A percentile compares a stretch with the other conserved stretches of the same genome.
phyloP scores from a whole-genome alignment of 805 yeast genomes.

The Wickerhamiella spandovensis region DNA sequence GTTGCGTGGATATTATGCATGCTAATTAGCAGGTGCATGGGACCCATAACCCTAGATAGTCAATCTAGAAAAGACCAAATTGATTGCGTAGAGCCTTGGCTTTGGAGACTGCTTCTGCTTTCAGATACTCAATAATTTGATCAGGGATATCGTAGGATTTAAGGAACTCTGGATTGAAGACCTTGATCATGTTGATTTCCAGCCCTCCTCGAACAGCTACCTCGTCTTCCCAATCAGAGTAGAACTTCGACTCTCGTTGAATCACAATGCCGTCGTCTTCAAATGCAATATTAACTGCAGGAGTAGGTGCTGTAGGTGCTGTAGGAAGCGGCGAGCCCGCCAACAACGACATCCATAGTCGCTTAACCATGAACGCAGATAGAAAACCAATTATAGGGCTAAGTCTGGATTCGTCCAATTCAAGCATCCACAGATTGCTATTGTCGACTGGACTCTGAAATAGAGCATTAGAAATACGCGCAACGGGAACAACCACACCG shows the following conservation, averaged over 20 bases:
- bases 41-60: neutral
- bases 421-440: slow-evolving; percentile 15
- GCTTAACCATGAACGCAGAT: slow-evolving; percentile 18
- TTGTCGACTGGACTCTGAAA: slow-evolving; percentile 17
- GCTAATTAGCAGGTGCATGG: neutral
- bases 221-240: slow-evolving; percentile 16
- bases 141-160: slow-evolving; percentile 1
- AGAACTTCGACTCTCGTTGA: slow-evolving; percentile 9
- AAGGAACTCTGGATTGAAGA: neutral
- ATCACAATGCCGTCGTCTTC: slow-evolving; percentile 15
- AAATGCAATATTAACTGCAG: slow-evolving; percentile 12
- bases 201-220: neutral
- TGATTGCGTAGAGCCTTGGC: neutral
- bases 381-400: slow-evolving; percentile 16
- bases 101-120: slow-evolving; percentile 4
- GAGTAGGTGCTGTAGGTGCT: slow-evolving; percentile 9
- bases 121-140: slow-evolving; percentile 5
- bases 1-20: neutral
- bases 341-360: slow-evolving; percentile 1
- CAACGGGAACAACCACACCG: slow-evolving; percentile 10
- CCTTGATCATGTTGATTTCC: neutral
- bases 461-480: slow-evolving; percentile 8
- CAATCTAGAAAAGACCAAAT: neutral
- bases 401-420: slow-evolving; percentile 16
- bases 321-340: slow-evolving; percentile 7